Evolutionary conservation across 306 rosid species (phyloP), one percentile per base, ranked within the genome.

Genomic region (Fragaria nilgerrensis): DNA sequence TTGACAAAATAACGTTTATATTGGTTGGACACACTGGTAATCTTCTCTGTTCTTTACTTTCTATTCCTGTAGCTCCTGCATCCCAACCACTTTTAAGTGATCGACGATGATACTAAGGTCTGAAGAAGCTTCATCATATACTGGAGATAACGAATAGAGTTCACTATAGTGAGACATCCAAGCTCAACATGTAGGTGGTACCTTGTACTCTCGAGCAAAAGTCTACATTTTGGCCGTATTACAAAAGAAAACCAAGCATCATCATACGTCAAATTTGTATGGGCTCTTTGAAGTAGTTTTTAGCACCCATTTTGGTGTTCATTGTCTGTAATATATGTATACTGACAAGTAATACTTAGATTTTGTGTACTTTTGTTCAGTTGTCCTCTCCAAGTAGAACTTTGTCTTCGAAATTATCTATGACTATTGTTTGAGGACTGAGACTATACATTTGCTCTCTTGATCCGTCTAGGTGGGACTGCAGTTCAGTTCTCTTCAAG

Each of bases 81-180:
- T 85, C 87, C 44, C 86, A 84, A 78, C 89, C 93, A 7, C 93
- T 88, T 79, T 73, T 92, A 55, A 70, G 78, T 4, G 88, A 90
- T 58, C 84, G 79, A 76, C 78, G 85, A 72, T 88, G 87, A 88
- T 77, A 34, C 47, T 39, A 63, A 50, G 61, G 80, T 78, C 75
- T 76, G 74, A n/a, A 76, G 82, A 83, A 85, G 65, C 73, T 43
- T 77, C 55, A 22, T 83, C 59, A n/a, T 64, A 29, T 70, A 64
- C 25, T 11, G 65, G 71, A 48, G 22, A 9, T 50, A 53, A 27
- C 67, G 0, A 32, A 74, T 41, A 29, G 25, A 76, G n/a, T 4
- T 63, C 17, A 7, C 37, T n/a, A 17, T 10, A 14, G 22, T 16
- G 10, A 11, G 63, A 32, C 41, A 50, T 52, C 36, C 7, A 22